phyloP scores from a whole-genome alignment of 495 filamentous ascomycete genomes.

The Platismatia glauca region DNA sequence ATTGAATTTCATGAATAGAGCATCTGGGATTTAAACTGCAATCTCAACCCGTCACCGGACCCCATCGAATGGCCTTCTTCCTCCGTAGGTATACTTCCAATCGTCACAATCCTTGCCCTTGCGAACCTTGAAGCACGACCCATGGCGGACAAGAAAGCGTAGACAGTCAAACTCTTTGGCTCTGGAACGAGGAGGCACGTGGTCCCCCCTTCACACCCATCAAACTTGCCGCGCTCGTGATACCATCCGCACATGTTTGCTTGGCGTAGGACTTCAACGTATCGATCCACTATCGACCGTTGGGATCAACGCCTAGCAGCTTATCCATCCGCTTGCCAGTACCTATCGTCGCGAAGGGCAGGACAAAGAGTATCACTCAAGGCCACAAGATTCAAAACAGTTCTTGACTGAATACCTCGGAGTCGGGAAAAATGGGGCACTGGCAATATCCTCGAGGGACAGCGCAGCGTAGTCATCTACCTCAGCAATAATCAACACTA shows the following conservation, averaged over 20 bases:
- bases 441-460: not conserved
- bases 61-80: not conserved
- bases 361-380: constrained; percentile 11
- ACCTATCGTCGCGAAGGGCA: not conserved
- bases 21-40: not conserved
- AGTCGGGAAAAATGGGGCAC: not conserved
- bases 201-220: constrained; percentile 14
- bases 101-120: constrained; percentile 17
- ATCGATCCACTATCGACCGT: not conserved
- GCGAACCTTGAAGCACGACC: constrained; percentile 9
- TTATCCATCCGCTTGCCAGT: constrained; percentile 18
- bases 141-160: constrained; percentile 10
- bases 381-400: not conserved
- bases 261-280: not conserved
- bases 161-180: constrained; percentile 14
- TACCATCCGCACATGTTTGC: constrained; percentile 14
- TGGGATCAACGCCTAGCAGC: constrained; percentile 6
- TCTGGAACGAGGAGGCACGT: constrained; percentile 4
- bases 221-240: constrained; percentile 15
- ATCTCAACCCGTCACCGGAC: not conserved
- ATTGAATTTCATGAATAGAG: not conserved
- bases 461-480: constrained; percentile 28
- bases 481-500: constrained; percentile 34
- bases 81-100: constrained; percentile 15
- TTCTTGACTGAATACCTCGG: not conserved